Conservation (phyloP, 768 basidiomycete genomes). For the Lactifluus rugatus region DNA sequence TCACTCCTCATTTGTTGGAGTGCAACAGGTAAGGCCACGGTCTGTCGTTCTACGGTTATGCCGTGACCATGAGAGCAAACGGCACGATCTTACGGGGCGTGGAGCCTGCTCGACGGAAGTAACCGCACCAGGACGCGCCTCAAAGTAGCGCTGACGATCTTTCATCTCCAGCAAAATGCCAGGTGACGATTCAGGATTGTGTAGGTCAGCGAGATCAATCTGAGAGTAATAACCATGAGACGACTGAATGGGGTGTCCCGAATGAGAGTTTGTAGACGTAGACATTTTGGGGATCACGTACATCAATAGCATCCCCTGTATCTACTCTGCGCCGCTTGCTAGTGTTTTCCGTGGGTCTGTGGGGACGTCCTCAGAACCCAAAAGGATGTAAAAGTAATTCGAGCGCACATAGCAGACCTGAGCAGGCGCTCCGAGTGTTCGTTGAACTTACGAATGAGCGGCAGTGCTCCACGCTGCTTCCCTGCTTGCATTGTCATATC, state of each 20-base stretch:
- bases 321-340: constrained; percentile 51
- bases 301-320: constrained; percentile 33
- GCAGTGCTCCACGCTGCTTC: constrained; percentile 74
- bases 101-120: constrained; percentile 18
- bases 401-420: constrained; percentile 62
- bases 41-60: constrained; percentile 25
- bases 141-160: constrained; percentile 75
- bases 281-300: constrained; percentile 22
- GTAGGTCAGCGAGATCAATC: constrained; percentile 81
- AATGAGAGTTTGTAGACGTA: neutral
- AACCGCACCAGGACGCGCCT: constrained; percentile 37
- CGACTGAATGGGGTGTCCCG: neutral
- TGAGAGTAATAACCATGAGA: constrained; percentile 36
- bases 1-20: constrained; percentile 39
- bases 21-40: constrained; percentile 38
- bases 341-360: constrained; percentile 40
- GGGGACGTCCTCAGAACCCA: neutral
- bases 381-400: constrained; percentile 4
- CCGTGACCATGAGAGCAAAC: neutral
- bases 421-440: constrained; percentile 90
- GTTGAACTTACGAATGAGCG: constrained; percentile 94
- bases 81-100: constrained; percentile 19
- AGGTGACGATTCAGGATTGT: constrained; percentile 49
- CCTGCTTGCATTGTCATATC: constrained; percentile 97
- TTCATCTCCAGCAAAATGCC: constrained; percentile 84